Base-by-base conservation (phyloP, 106 monocot species). In the Acorus gramineus region DNA sequence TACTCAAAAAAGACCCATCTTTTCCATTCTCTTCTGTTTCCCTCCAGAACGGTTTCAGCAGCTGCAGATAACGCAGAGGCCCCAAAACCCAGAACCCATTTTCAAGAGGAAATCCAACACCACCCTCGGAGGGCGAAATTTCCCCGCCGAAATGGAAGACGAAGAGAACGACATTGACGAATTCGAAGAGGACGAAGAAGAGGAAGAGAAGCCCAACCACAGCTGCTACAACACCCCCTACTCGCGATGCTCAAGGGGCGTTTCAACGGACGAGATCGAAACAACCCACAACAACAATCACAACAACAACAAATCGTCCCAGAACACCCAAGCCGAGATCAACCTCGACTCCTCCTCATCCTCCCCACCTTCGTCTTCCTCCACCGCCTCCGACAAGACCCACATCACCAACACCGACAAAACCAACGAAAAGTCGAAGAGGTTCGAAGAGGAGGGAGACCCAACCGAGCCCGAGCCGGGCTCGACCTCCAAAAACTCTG, bases 321-420 rank as follows among this genome's bases (percentile, higher is more conserved):
- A 55, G 48, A 11, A 65, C 52, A 67, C 73, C 44, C 82, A 64
- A 10, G 71, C 78, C 12, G 83, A 90, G 65, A 60, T 83, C 28
- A 48, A 73, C 5, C 49, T 84, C 51, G 61, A 71, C 49, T 47
- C 57, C 46, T 86, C 86, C 2, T 51, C 68, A 46, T 47, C 57
- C 46, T 86, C 86, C 2, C 79, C 83, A 11, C 72, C 78, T 0
- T 80, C 83, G 7, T 63, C 71, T 44, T 83, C 90, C 0, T 81
- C 86, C 6, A 82, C 66, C 54, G 8, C 85, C 6, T 86, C 90
- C 3, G 46, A 3, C 57, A 45, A 5, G 42, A 46, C 8, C 4
- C 8, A 44, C 14, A 52, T 49, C 11, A 52, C 52, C 46, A 42
- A 3, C 57, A 53, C 46, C 60, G 46, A 46, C 65, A 47, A 9